A percentile compares a stretch with the other conserved stretches of the same genome.
Evolutionary conservation across 768 basidiomycete genomes (phyloP).

Genomic region (Coprinopsis cinerea): DNA sequence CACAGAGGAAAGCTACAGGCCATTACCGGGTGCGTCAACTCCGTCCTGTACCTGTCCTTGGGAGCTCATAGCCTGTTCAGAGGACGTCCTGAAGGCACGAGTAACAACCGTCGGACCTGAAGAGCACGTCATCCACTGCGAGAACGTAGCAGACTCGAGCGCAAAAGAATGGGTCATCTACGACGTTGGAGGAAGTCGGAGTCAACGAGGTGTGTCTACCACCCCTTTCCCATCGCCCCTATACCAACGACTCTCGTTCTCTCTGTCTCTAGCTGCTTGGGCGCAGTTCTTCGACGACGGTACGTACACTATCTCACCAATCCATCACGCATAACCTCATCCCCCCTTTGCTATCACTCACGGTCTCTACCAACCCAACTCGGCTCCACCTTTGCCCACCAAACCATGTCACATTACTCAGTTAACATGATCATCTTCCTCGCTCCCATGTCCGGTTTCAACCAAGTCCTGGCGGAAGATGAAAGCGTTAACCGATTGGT

Average conservation of each 20-base stretch:
- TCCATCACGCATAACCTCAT: neutral
- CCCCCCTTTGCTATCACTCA: too few species aligned
- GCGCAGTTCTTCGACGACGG: constrained; percentile 67
- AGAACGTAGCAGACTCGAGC: constrained; percentile 25
- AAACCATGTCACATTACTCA: constrained; percentile 14
- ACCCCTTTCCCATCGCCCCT: neutral
- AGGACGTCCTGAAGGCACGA: constrained; percentile 60
- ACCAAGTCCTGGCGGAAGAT: constrained; percentile 58
- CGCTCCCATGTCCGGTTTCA: constrained; percentile 60
- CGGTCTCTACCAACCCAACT: too few species aligned
- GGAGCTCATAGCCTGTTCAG: too few species aligned
- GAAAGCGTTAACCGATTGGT: constrained; percentile 55
- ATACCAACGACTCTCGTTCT: neutral
- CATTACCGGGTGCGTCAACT: constrained; percentile 48
- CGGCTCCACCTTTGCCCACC: neutral
- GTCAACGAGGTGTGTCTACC: constrained; percentile 42
- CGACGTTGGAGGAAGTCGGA: constrained; percentile 58
- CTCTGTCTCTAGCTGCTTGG: constrained; percentile 69
- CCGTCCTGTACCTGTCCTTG: too few species aligned
- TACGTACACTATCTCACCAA: too few species aligned
- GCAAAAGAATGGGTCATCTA: constrained; percentile 56
- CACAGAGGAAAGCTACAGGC: constrained; percentile 43
- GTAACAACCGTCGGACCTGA: constrained; percentile 61
- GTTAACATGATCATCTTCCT: constrained; percentile 65
- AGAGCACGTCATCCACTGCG: constrained; percentile 51